Base-by-base conservation (phyloP, 768 basidiomycete genomes). In the Kwoniella dendrophila region DNA sequence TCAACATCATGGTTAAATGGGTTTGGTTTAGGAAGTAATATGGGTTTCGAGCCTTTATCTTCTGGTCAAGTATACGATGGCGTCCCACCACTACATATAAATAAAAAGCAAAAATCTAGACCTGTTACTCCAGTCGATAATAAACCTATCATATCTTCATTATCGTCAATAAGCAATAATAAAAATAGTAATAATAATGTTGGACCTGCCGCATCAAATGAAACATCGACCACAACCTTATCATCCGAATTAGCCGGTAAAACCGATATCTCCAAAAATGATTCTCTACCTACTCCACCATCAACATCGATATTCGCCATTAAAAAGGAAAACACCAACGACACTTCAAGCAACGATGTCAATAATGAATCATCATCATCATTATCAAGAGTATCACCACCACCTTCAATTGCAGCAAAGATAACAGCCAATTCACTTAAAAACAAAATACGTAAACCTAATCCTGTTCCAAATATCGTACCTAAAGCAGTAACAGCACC, bases 1-100 rank as follows among this genome's bases (percentile, higher is more conserved):
- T n/a, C n/a, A n/a, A n/a, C n/a, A n/a, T n/a, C n/a, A n/a, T n/a
- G n/a, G n/a, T n/a, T n/a, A n/a, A n/a, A n/a, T n/a, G n/a, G 43
- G 16, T 30, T 27, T 5, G 27, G 43, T 11, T 27, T 24, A 7
- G 43, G 27, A 29, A 20, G 22, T 27, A 20, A 41, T 30, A 51
- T 51, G 49, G 49, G 49, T 0, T 41, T 60, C 30, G 59, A 60
- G 20, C 47, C 56, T 16, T 26, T 58, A 2, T 44, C 59, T 43
- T 41, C 59, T 16, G 50, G 50, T 20, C 59, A 52, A 24, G 59
- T 60, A 6, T 60, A 60, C 38, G 59, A 60, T 32, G 59, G 59
- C 33, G 50, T 60, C 16, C 24, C 47, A 12, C 11, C 33, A 4
- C 30, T 30, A 20, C 3, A 43, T 29, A 8, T 22, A 18, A 54